phyloP scores from a whole-genome alignment of 1,284 basidiomycete species.

The Pyrrhoderma noxium region DNA sequence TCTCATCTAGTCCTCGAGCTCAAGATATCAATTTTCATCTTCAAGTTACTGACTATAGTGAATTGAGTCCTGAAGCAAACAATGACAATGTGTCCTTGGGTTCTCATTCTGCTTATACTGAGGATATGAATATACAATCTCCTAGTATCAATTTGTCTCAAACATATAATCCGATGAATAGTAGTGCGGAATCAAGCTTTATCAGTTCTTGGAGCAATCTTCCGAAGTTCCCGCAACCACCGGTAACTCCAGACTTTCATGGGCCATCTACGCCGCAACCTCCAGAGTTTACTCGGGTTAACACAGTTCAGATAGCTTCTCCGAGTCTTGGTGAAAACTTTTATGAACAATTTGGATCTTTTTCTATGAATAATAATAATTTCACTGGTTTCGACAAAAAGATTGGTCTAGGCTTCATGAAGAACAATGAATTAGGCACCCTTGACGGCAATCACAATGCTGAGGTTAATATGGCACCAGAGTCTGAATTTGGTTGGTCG shows the following conservation, averaged over 20 bases:
- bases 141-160: background rate
- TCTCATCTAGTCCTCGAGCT: background rate
- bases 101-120: too few relatives aligned
- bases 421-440: background rate
- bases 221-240: slow-evolving; percentile 11
- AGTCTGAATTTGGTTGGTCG: background rate
- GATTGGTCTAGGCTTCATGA: background rate
- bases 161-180: slow-evolving; percentile 4
- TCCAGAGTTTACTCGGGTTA: background rate
- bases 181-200: slow-evolving; percentile 9
- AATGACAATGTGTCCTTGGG: background rate
- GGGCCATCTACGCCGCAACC: slow-evolving; percentile 1
- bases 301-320: background rate
- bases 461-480: background rate
- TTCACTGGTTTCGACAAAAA: background rate
- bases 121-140: background rate
- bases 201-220: slow-evolving; percentile 10
- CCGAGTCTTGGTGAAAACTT: background rate
- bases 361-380: background rate
- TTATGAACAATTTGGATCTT: background rate
- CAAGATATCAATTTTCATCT: background rate
- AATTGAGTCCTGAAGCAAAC: background rate
- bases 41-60: slow-evolving; percentile 5
- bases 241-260: slow-evolving; percentile 2
- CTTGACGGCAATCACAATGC: background rate